Evolutionary conservation across 495 filamentous ascomycete genomes (phyloP).

Genomic region (Annulohypoxylon nitens): DNA sequence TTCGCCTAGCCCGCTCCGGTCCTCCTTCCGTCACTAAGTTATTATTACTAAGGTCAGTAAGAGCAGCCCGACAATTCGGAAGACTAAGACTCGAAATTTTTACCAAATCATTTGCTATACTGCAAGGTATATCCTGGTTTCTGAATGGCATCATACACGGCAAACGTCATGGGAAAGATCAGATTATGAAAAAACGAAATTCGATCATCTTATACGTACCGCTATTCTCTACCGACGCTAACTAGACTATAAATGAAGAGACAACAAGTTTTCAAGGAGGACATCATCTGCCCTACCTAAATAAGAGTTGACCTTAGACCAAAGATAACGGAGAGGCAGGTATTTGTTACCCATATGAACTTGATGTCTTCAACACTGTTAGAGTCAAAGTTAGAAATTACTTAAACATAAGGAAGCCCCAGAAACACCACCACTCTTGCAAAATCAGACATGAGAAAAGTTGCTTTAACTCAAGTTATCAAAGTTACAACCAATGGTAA

Average conservation of each 20-base stretch:
- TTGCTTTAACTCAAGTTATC: no score
- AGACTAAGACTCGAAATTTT: constrained; percentile 8
- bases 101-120: constrained; percentile 20
- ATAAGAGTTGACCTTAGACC: background rate
- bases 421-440: no score
- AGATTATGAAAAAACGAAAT: background rate
- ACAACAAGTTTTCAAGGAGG: background rate
- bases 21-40: constrained; percentile 1
- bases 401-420: no score
- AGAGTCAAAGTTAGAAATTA: no score
- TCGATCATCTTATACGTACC: background rate
- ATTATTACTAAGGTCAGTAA: background rate
- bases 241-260: background rate
- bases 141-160: background rate
- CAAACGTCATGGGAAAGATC: constrained; percentile 8
- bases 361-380: no score
- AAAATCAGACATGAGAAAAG: no score
- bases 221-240: background rate
- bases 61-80: constrained; percentile 12
- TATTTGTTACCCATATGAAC: no score
- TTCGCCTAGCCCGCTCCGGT: constrained; percentile 1
- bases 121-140: constrained; percentile 8
- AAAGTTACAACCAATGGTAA: no score
- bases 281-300: background rate
- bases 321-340: background rate